Conservation (phyloP, 441 rosid species). For the Adansonia rubrostipa region DNA sequence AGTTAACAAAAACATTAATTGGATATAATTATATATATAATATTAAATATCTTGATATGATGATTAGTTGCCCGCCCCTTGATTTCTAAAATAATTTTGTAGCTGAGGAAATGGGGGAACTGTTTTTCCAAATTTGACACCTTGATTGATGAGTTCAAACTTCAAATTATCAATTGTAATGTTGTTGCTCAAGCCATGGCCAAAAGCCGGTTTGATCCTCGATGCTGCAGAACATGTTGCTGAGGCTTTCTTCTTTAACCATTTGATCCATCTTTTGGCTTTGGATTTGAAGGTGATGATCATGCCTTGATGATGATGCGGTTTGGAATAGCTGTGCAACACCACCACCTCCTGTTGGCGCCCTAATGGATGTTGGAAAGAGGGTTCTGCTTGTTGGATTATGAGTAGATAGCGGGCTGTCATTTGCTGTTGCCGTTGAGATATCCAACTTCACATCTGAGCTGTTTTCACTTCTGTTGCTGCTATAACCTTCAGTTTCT, state of each 20-base stretch:
- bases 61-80: no score
- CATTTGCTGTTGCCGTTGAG: conserved; percentile 66
- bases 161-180: conserved; percentile 53
- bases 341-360: conserved; percentile 45
- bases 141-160: not conserved
- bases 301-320: conserved; percentile 47
- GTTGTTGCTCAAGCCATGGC: conserved; percentile 98
- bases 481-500: conserved; percentile 92
- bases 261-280: conserved; percentile 46
- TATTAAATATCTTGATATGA: no score
- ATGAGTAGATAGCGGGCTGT: conserved; percentile 42
- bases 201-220: conserved; percentile 92
- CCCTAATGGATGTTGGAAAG: conserved; percentile 57
- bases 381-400: conserved; percentile 56
- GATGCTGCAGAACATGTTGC: conserved; percentile 85
- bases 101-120: conserved; percentile 28
- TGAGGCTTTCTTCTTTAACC: conserved; percentile 87
- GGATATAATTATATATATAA: conserved; percentile 24
- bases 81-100: not conserved
- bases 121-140: not conserved
- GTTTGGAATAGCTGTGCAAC: conserved; percentile 63
- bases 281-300: conserved; percentile 32
- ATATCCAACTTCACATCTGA: conserved; percentile 80
- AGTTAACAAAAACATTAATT: conserved; percentile 36
- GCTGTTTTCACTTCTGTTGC: conserved; percentile 91